These are phyloP conservation scores for Colletotrichum musae DNA, from an alignment of 2,329 filamentous ascomycete species.

Conservation along the genomic window DNA sequence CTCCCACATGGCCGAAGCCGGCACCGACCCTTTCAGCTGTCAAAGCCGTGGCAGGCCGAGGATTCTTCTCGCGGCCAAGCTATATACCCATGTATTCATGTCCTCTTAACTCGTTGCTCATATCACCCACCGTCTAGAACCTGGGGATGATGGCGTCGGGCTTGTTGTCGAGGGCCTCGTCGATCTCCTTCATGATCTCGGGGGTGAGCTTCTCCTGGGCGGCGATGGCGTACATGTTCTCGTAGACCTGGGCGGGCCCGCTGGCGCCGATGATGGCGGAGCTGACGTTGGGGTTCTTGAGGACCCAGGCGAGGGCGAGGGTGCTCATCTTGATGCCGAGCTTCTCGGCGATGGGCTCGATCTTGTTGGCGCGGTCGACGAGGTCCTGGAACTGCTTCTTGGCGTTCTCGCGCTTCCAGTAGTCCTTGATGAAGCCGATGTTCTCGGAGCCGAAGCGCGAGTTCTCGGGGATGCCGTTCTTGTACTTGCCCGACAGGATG, in stretches of 20 bases:
- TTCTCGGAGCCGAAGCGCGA: conserved; percentile 70
- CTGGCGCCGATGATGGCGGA: conserved; percentile 74
- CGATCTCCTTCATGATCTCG: conserved; percentile 72
- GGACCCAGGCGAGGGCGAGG: conserved; percentile 74
- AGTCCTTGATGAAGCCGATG: conserved; percentile 69
- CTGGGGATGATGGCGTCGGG: conserved; percentile 59
- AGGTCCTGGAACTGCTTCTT: conserved; percentile 68
- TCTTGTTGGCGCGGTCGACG: conserved; percentile 71
- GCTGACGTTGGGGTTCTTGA: conserved; percentile 74
- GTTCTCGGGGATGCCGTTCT: conserved; percentile 71
- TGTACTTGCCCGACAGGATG: conserved; percentile 78
- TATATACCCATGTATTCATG: not conserved
- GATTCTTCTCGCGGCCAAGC: not conserved
- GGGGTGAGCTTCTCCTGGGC: conserved; percentile 70
- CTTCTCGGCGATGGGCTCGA: conserved; percentile 75
- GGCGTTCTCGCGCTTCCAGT: conserved; percentile 63
- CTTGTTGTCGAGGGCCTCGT: conserved; percentile 71
- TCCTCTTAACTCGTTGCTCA: conserved; percentile 1
- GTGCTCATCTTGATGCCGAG: conserved; percentile 71
- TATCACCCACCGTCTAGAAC: conserved; percentile 44
- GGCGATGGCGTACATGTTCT: conserved; percentile 69
- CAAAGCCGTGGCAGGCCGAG: too few species aligned
- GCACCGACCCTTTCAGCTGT: too few species aligned
- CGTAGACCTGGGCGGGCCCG: conserved; percentile 70
- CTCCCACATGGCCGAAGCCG: too few species aligned